Base-by-base conservation (phyloP, 176 grass and related monocot genomes). In the Raddia guianensis region DNA sequence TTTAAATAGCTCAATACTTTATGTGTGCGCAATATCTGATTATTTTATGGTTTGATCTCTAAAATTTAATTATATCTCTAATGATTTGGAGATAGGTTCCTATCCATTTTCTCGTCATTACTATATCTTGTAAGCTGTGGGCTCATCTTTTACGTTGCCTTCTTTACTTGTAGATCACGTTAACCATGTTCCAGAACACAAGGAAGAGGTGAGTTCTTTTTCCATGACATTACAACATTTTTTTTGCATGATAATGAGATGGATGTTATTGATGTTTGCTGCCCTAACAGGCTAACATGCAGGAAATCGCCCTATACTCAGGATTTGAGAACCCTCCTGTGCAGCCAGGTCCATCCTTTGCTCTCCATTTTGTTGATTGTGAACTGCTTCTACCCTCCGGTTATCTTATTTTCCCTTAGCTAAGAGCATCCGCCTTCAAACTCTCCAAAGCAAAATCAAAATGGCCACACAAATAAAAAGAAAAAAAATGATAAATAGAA, bases 261-360 rank as follows among this genome's bases (percentile, higher is more conserved):
- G 53, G 63, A n/a, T 70, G 40, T 32, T 66, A 16, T 16, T 93
- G 14, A 85, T 66, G 46, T 62, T 80, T 51, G 4, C 6, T 72
- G 48, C 68, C 4, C 44, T 91, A 54, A 81, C 68, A 53, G 74
- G 91, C 44, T 91, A 54, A 81, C 68, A 53, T 78, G 91, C 72
- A 94, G 92, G 89, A 91, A 76, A 75, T 86, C 13, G 10, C 87
- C 32, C 70, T 79, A 15, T 86, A 59, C 63, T 43, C 86, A 6
- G 63, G 86, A 54, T 87, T 81, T 81, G 89, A 86, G 49, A 87
- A 82, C 45, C 70, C 74, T 73, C 74, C 89, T 75, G 79, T 72
- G n/a, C 87, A 87, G 58, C 78, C 92, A 62, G 88, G 89, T 91
- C 67, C 3, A 37, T 61, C 2, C 14, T n/a, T n/a, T 69, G 12